A percentile compares a stretch with the other conserved stretches of the same genome.
Evolutionary conservation across 2,329 filamentous ascomycete species (phyloP).

Genomic region (Xylaria sp.): DNA sequence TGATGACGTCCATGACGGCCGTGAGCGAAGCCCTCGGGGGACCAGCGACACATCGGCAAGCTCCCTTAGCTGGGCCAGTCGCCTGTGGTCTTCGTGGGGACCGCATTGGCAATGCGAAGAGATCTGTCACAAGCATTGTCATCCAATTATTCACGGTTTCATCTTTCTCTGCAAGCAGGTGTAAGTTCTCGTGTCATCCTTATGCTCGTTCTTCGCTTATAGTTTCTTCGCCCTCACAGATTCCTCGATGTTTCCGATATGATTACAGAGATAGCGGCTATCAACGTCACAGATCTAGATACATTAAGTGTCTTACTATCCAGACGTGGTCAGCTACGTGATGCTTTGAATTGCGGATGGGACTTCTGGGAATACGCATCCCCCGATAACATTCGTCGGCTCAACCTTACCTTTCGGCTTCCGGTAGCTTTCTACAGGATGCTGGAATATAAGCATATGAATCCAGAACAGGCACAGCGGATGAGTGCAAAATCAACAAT

Average conservation of each 20-base stretch:
- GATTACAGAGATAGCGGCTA: not conserved
- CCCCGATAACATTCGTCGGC: not conserved
- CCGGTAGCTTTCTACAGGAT: not conserved
- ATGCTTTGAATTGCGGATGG: not conserved
- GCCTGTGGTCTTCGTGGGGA: constrained; percentile 8
- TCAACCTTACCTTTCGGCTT: constrained; percentile 2
- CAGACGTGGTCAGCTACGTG: not conserved
- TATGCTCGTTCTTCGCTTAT: not conserved
- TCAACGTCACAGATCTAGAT: not conserved
- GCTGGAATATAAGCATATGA: not conserved
- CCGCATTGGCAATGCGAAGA: constrained; percentile 17
- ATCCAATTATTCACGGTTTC: not conserved
- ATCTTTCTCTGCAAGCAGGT: not conserved
- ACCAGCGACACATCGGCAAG: not conserved
- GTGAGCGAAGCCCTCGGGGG: not conserved
- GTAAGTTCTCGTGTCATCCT: not conserved
- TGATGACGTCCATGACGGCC: constrained; percentile 1
- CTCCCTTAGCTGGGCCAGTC: not conserved
- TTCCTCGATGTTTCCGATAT: not conserved
- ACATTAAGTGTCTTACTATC: not conserved
- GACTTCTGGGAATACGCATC: not conserved
- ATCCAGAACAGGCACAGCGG: not conserved
- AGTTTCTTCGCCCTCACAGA: not conserved
- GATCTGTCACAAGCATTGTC: not conserved
- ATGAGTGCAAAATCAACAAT: not conserved